Base-by-base conservation (phyloP, 805 yeast species). In the Cyberlindnera misumaiensis region DNA sequence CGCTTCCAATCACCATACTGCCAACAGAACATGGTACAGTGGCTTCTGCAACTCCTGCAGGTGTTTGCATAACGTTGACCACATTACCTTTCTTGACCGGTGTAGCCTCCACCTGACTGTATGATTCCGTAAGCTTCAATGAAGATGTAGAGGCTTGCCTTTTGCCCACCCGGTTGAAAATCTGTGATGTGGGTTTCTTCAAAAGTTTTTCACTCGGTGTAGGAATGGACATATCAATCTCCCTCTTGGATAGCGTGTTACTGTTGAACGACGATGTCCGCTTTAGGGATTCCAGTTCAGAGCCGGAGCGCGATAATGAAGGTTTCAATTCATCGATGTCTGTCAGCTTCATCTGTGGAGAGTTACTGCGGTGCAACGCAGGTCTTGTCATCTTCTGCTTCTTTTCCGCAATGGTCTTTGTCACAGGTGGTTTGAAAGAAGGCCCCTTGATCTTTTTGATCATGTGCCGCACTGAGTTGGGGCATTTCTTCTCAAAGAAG, bases 401-500 rank as follows among this genome's bases (percentile, higher is more conserved):
- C 5, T 37, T 24, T 13, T 18, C 30, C 2, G 24, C 22, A 4
- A 33, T 13, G 4, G 45, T 15, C 1, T 37, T 41, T 8, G 38
- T 44, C 13, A 38, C 37, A 4, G 43, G n/a, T 4, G 41, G 38
- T 15, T 35, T 38, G 18, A 47, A 47, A 1, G 51, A 47, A 7
- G 49, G 47, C 1, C 72, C 73, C 42, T 72, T 75, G 34, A 76
- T 60, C 38, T 67, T 71, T 15, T 64, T 64, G 5, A 73, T 59
- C 16, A 75, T 57, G 42, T 66, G 68, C 35, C 64, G 65, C 8
- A 73, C 66, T 4, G 71, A 56, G 30, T 59, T 48, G 0, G 83
- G 82, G 4, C 74, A 54, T 42, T 60, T 67, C 40, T 67, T 68
- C 35, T 63, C 70, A 50, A 63, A 77, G 53, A 68, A 74, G 0